These are phyloP conservation scores for Neofusicoccum parvum DNA, from an alignment of 2,329 filamentous ascomycete species.

Conservation along the genomic window DNA sequence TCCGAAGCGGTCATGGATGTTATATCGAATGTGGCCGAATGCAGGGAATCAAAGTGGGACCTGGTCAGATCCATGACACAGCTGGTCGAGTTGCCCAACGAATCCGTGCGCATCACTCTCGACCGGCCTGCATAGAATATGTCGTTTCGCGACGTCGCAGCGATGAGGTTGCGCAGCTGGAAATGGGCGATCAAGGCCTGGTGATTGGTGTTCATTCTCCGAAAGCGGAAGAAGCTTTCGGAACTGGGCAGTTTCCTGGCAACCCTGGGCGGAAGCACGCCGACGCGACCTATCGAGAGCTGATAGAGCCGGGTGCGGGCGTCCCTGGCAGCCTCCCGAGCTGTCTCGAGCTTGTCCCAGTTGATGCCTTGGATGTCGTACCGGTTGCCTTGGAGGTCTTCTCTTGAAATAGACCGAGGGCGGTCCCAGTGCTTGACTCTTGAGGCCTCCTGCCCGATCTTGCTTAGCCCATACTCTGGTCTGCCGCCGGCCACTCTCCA, in stretches of 20 bases:
- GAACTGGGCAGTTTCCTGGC: constrained; percentile 35
- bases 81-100: constrained; percentile 44
- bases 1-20: constrained; percentile 56
- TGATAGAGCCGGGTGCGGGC: constrained; percentile 13
- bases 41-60: constrained; percentile 9
- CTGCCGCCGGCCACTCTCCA: constrained; percentile 9
- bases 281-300: background rate
- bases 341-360: constrained; percentile 37
- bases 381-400: constrained; percentile 36
- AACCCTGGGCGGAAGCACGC: background rate
- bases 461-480: constrained; percentile 3
- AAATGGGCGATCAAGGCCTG: constrained; percentile 59
- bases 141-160: constrained; percentile 56
- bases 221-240: constrained; percentile 52
- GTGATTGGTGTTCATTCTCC: constrained; percentile 52
- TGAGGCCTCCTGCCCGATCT: constrained; percentile 8
- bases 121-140: constrained; percentile 54
- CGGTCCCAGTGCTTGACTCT: constrained; percentile 23
- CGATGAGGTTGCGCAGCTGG: constrained; percentile 61
- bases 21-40: constrained; percentile 44
- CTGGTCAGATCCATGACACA: constrained; percentile 52
- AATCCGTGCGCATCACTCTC: constrained; percentile 53
- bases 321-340: constrained; percentile 24
- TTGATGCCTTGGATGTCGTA: constrained; percentile 44
- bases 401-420: constrained; percentile 32